Base-by-base conservation (phyloP, 805 yeast genomes). In the Kodamaea kaohsiungensis region DNA sequence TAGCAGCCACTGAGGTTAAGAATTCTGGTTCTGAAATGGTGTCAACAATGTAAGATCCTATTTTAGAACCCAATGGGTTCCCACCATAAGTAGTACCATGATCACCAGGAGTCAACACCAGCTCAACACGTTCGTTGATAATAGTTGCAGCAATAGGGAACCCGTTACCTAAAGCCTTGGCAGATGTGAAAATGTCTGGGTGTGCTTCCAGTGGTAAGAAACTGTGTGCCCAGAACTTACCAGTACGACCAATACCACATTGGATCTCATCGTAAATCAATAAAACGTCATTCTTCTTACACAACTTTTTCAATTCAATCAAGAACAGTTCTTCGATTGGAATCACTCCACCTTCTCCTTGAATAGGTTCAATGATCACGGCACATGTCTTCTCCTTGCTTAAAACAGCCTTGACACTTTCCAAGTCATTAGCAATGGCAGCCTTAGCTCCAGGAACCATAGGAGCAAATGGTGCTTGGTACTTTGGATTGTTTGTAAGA, bases 11-110 rank as follows among this genome's bases (percentile, higher is more conserved):
- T 9, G 77, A 69, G 7, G 71, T 65, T 62, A 90, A 77, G 59
- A 95, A 87, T 16, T 75, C 79, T 3, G 77, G 70, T 48, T 86
- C 72, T 12, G 91, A 79, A 45, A 95, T 79, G 61, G 83, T 80
- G 52, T 80, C 85, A 19, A 95, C 72, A 12, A 95, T 96, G 65
- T 88, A 86, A 43, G 79, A 75, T 4, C 91, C 97, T 49, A 95
- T 82, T 58, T 92, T 83, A 37, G 93, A 80, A 4, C 91, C 98
- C 58, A 95, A 76, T 53, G 98, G 98, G 70, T 95, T 95, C 53
- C 99, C 99, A 59, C 99, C 98, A 67, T 88, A 93, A 0, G 99
- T 93, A 2, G 98, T 93, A 53, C 99, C 99, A 68, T 93, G 99
- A 67, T 95, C 99, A 54, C 99, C 99, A 18, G 90, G 93, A 54